phyloP scores from a whole-genome alignment of 2,329 filamentous ascomycete genomes.

The Talaromyces sp. region DNA sequence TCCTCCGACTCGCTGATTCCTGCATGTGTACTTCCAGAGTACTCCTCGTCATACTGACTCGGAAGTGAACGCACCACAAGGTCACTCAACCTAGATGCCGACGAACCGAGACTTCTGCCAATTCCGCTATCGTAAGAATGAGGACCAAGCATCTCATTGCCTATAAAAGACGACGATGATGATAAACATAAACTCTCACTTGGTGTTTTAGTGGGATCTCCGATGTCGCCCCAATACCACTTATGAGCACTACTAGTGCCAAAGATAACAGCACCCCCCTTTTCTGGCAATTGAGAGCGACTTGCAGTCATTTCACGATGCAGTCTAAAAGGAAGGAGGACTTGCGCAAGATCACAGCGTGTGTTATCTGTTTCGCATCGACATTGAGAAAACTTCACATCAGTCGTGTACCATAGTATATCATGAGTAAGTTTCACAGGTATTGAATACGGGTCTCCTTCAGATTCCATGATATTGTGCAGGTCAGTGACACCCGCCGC shows the following conservation, averaged over 20 bases:
- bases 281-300: not conserved
- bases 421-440: conserved; percentile 13
- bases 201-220: conserved; percentile 8
- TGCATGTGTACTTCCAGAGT: not conserved
- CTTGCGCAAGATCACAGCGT: conserved; percentile 4
- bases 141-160: not conserved
- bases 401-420: conserved; percentile 14
- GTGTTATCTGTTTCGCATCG: not conserved
- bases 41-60: not conserved
- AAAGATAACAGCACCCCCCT: conserved; percentile 11
- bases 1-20: not conserved
- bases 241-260: conserved; percentile 12
- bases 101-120: conserved; percentile 3
- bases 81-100: not conserved
- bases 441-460: conserved; percentile 15
- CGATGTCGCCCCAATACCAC: conserved; percentile 15
- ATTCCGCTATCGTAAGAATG: conserved; percentile 3
- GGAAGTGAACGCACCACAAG: not conserved
- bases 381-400: not conserved
- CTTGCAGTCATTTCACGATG: not conserved
- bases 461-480: conserved; percentile 20
- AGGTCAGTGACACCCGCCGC: conserved; percentile 21
- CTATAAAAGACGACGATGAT: not conserved
- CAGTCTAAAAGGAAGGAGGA: conserved; percentile 9
- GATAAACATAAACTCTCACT: not conserved